phyloP scores from a whole-genome alignment of 805 yeast genomes.

The Metschnikowia borealis region DNA sequence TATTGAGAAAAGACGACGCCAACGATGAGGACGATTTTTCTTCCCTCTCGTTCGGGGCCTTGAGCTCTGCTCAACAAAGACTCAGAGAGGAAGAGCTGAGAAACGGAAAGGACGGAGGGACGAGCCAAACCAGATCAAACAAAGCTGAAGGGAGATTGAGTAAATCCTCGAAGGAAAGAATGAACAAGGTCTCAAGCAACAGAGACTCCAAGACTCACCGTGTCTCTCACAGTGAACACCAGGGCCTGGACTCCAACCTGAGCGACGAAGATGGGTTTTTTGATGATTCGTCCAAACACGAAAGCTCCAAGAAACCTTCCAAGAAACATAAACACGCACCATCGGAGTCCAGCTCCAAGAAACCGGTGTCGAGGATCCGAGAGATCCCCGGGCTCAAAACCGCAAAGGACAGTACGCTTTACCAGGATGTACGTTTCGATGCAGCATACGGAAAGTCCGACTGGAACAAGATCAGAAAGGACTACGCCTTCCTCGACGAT shows the following conservation, averaged over 20 bases:
- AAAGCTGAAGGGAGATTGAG: no score
- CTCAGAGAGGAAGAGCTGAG: slow-evolving; percentile 25
- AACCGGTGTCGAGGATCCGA: slow-evolving; percentile 64
- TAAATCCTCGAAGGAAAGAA: no score
- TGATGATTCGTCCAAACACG: slow-evolving; percentile 5
- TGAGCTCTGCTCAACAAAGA: slow-evolving; percentile 56
- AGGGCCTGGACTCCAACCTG: slow-evolving; percentile 18
- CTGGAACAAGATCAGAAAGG: slow-evolving; percentile 57
- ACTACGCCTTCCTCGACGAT: slow-evolving; percentile 82
- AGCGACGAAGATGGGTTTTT: slow-evolving; percentile 13
- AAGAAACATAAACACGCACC: slow-evolving; percentile 81
- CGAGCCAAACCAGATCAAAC: background rate
- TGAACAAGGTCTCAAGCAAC: background rate
- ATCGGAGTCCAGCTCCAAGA: slow-evolving; percentile 68
- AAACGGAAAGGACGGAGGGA: background rate
- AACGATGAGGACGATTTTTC: slow-evolving; percentile 43
- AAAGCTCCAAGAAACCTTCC: slow-evolving; percentile 10
- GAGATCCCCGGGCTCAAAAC: slow-evolving; percentile 64
- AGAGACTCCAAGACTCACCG: slow-evolving; percentile 13
- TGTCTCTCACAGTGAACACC: slow-evolving; percentile 9
- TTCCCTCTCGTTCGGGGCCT: slow-evolving; percentile 60
- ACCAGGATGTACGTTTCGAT: slow-evolving; percentile 86
- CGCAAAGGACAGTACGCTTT: slow-evolving; percentile 39
- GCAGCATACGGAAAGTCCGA: slow-evolving; percentile 86
- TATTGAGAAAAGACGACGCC: slow-evolving; percentile 8